Evolutionary conservation across 2,329 filamentous ascomycete species (phyloP).

Genomic region (Cytospora piceae): DNA sequence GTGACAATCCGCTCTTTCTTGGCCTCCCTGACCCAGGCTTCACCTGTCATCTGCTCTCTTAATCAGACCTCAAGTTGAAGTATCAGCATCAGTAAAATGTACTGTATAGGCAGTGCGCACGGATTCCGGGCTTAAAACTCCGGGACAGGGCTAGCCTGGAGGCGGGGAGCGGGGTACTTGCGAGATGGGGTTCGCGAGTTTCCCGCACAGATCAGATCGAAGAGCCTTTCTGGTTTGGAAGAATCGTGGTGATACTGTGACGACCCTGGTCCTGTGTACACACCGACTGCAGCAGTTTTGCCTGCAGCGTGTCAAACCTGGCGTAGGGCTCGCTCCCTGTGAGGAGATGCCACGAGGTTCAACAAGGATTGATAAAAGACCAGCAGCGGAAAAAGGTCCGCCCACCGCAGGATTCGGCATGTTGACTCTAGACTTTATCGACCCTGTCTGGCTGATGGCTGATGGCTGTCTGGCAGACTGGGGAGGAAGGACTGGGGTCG

Average conservation of each 20-base stretch:
- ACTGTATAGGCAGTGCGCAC: background rate
- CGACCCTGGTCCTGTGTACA: slow-evolving; percentile 15
- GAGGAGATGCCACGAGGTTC: slow-evolving; percentile 29
- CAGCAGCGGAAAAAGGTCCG: slow-evolving; percentile 16
- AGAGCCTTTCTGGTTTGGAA: slow-evolving; percentile 22
- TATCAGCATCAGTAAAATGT: background rate
- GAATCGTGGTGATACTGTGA: slow-evolving; percentile 20
- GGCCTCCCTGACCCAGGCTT: background rate
- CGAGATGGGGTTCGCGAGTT: slow-evolving; percentile 6
- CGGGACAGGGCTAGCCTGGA: slow-evolving; percentile 4
- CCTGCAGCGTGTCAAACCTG: slow-evolving; percentile 25
- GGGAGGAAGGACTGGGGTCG: slow-evolving; percentile 13
- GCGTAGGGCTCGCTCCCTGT: slow-evolving; percentile 19
- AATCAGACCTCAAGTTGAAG: slow-evolving; percentile 5
- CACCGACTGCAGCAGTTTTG: slow-evolving; percentile 23
- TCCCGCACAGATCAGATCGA: slow-evolving; percentile 23
- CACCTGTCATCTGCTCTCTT: slow-evolving; percentile 13
- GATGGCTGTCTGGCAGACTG: background rate
- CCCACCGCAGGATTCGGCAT: slow-evolving; percentile 5
- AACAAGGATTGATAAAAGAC: slow-evolving; percentile 24
- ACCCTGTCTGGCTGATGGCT: background rate
- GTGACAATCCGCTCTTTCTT: background rate
- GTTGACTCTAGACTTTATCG: background rate
- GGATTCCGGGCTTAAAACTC: slow-evolving; percentile 22
- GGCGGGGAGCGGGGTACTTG: background rate